phyloP scores from a whole-genome alignment of 1,284 basidiomycete genomes.

The Pascua sp. region DNA sequence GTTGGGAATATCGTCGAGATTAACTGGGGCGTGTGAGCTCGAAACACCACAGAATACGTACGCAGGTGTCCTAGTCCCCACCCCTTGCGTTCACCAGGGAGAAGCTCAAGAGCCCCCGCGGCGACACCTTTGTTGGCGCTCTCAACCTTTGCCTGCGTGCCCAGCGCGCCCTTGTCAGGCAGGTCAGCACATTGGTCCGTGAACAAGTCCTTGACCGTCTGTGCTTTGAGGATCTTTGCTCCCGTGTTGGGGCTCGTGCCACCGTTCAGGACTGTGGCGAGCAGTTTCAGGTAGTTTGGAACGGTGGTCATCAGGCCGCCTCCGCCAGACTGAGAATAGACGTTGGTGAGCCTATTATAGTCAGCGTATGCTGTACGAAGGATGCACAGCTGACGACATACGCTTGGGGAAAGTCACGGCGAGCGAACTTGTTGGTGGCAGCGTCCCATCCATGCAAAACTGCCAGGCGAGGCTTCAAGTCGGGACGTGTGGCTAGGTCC shows the following conservation, averaged over 20 bases:
- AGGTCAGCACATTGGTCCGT: conserved; percentile 16
- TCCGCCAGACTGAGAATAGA: conserved; percentile 11
- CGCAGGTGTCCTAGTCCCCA: conserved; percentile 24
- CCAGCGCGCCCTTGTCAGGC: neutral
- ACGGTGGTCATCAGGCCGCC: conserved; percentile 18
- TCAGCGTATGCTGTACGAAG: neutral
- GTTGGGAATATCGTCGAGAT: conserved; percentile 22
- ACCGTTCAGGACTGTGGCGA: conserved; percentile 17
- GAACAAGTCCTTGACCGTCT: conserved; percentile 22
- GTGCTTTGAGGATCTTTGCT: conserved; percentile 5
- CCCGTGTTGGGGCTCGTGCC: conserved; percentile 6
- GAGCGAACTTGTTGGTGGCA: neutral
- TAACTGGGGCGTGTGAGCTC: conserved; percentile 11
- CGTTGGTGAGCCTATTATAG: neutral
- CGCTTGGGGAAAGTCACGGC: too few relatives aligned
- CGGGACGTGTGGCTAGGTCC: conserved; percentile 10
- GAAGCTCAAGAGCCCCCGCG: conserved; percentile 8
- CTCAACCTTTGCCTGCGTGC: neutral
- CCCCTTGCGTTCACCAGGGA: conserved; percentile 15
- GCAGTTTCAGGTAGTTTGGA: conserved; percentile 16
- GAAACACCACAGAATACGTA: conserved; percentile 4
- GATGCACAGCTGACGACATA: too few relatives aligned
- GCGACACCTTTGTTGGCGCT: conserved; percentile 13
- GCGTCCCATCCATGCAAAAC: conserved; percentile 9
- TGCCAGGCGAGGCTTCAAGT: conserved; percentile 13